Conservation (phyloP, 306 rosid genomes). For the Fragaria ananassa region DNA sequence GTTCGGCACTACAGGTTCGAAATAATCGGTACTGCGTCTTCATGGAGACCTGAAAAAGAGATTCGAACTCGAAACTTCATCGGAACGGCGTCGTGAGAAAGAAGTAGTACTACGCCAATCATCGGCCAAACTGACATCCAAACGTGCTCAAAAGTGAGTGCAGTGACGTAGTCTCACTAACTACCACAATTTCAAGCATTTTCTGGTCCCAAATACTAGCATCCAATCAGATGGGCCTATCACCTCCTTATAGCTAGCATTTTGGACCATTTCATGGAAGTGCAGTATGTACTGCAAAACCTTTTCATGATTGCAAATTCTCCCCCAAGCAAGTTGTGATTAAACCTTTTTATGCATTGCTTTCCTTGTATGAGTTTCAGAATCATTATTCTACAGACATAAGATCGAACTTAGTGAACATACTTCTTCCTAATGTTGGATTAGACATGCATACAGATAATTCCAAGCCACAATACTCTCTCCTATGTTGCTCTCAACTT, state of each 20-base stretch:
- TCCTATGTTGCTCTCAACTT: too few relatives aligned
- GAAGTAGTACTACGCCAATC: neutral
- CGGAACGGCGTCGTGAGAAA: neutral
- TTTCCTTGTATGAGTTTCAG: neutral
- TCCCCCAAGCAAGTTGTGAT: neutral
- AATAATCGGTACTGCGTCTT: neutral
- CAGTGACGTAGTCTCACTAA: neutral
- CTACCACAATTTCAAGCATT: constrained; percentile 16
- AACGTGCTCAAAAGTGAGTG: neutral
- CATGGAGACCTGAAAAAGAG: neutral
- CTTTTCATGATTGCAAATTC: constrained; percentile 1
- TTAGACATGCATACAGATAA: neutral
- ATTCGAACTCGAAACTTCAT: neutral
- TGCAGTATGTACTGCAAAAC: neutral
- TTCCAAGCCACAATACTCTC: neutral
- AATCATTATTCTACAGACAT: neutral
- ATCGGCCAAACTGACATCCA: constrained; percentile 1
- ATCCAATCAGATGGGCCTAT: neutral
- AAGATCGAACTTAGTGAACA: neutral
- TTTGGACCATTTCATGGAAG: constrained; percentile 23
- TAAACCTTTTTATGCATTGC: neutral
- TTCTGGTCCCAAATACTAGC: constrained; percentile 15
- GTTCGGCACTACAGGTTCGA: too few relatives aligned
- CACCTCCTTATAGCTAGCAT: constrained; percentile 2
- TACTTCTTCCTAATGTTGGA: neutral